Evolutionary conservation across 495 filamentous ascomycete species (phyloP), one percentile per base, ranked within the genome.

Genomic region (Penicillium paxilli): DNA sequence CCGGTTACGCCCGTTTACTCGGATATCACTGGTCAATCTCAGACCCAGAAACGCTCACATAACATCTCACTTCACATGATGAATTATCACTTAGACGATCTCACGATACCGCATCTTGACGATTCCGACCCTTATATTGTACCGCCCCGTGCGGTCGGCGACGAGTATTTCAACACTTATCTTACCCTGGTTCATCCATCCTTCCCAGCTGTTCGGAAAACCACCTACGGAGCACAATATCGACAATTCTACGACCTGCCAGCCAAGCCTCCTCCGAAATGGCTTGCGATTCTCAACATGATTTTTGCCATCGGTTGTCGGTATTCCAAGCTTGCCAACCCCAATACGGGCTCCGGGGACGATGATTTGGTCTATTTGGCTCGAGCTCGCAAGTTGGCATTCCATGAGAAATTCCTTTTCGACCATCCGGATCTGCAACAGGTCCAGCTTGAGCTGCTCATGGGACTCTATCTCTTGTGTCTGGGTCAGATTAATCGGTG

Each of bases 401-500:
- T 87, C 35, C 69, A 77, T 35, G 69, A 67, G 14, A 71, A 73
- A 41, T 58, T 73, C n/a, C 63, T 86, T 20, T 76, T 84, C 38
- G 71, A 77, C 23, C 80, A 84, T 54, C 71, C 79, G 17, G 79
- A 84, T 63, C 63, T 88, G 20, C 80, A 85, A 44, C 84, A 83
- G 51, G 77, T 85, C 20, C 82, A 86, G 57, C 69, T 85, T 23
- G 80, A 60, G 49, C 56, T 62, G 0, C 66, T 89, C 22, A 67
- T 83, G 9, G 73, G 77, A 14, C 68, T 88, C 23, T 88, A 89
- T 64, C 72, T 87, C 30, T 63, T 88, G 30, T 69, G 76, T 12
- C 74, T 76, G 44, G 80, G 78, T 22, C 84, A 86, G 42, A 70
- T 87, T 35, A 87, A 86, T 58, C 69, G 85, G 85, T 86, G 70